Base-by-base conservation (phyloP, 495 filamentous ascomycete genomes). In the Penicillium salamii region DNA sequence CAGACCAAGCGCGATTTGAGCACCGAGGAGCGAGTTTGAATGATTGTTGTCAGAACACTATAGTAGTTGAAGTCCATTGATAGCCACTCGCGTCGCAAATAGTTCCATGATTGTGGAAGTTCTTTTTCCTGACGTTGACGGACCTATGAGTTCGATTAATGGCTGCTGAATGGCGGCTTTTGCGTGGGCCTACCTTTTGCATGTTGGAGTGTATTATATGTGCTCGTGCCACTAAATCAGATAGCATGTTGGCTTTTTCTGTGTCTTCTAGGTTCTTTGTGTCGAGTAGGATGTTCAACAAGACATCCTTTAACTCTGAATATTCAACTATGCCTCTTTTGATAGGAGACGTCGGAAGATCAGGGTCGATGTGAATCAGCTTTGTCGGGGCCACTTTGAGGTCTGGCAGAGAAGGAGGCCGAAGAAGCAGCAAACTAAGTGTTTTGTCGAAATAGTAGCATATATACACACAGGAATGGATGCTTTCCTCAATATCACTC, bases 401-500 rank as follows among this genome's bases (percentile, higher is more conserved):
- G 14, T 59, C 58, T 26, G 66, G 68, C 7, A 71, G 40, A 18
- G 62, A 66, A 6, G 63, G 51, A 2, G 66, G 68, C 9, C 68
- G 66, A 7, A 67, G 58, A 8, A 69, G 62, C 31, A 71, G 65
- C 40, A 70, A 46, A 49, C 68, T 68, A 14, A 71, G 57, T 3
- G 57, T 58, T 18, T 68, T 63, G 43, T 71, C 68, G 15, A 67
- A 59, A 29, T 66, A 66, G 39, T 66, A 71, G 46, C 67, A 68
- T 7, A 42, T 55, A 28, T 63, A 61, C 3, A 65, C 41, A 41
- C 59, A 65, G 1, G 54, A 52, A 26, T 62, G 64, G 6, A 67
- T 61, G 28, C 59, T 57, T 38, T 56, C 49, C 46, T 65, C 53
- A n/a, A 51, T 47, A 8, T 63, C 49, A 14, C 47, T 53, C 45